Conservation (phyloP, 768 basidiomycete species). For the Collybia sordida region DNA sequence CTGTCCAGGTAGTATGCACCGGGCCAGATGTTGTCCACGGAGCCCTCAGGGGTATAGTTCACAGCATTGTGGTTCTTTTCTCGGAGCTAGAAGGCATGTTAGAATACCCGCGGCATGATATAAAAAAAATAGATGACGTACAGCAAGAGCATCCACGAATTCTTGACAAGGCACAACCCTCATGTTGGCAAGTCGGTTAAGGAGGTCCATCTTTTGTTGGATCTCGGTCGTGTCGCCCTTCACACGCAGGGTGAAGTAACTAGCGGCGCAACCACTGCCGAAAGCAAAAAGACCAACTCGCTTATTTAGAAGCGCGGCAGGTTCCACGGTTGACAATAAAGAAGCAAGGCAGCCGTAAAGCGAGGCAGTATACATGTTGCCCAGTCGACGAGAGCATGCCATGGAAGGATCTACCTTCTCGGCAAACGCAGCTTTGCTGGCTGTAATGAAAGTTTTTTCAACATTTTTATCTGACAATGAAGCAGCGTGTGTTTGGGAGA, state of each 20-base stretch:
- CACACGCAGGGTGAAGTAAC: slow-evolving; percentile 86
- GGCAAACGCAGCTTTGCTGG: slow-evolving; percentile 74
- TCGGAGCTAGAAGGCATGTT: slow-evolving; percentile 61
- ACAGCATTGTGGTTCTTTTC: slow-evolving; percentile 95
- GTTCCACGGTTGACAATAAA: slow-evolving; percentile 71
- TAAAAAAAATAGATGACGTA: slow-evolving; percentile 32
- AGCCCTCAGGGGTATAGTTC: slow-evolving; percentile 82
- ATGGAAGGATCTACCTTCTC: slow-evolving; percentile 78
- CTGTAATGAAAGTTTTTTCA: slow-evolving; percentile 90
- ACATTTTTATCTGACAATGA: slow-evolving; percentile 92
- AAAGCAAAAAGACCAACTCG: slow-evolving; percentile 95
- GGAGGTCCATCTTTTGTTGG: slow-evolving; percentile 76
- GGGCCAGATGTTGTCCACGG: slow-evolving; percentile 90
- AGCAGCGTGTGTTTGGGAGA: slow-evolving; percentile 63
- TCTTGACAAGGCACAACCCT: slow-evolving; percentile 91
- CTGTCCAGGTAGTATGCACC: slow-evolving; percentile 90
- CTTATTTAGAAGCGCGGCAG: slow-evolving; percentile 72
- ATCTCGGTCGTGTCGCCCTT: slow-evolving; percentile 88
- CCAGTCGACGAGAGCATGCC: slow-evolving; percentile 86
- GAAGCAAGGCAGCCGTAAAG: slow-evolving; percentile 94
- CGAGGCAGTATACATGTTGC: slow-evolving; percentile 99
- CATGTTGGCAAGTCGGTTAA: slow-evolving; percentile 77
- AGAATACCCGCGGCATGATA: slow-evolving; percentile 8
- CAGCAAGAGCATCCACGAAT: slow-evolving; percentile 81
- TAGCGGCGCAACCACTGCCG: slow-evolving; percentile 92